Conservation (phyloP, 2,329 filamentous ascomycete species). For the Penicillium aurantiogriseum region DNA sequence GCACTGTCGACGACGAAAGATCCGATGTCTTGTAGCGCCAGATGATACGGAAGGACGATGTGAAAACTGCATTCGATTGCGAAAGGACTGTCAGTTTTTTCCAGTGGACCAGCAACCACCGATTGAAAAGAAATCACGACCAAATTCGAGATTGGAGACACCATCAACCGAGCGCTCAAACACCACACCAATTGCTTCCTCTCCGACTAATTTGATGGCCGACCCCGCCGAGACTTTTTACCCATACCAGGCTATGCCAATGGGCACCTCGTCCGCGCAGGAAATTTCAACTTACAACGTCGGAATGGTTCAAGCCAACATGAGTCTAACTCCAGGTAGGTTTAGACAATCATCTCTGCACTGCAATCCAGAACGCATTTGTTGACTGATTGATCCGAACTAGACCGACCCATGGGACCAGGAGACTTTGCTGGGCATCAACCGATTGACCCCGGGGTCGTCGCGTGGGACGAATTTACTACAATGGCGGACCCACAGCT, state of each 20-base stretch:
- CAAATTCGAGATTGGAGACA: slow-evolving; percentile 46
- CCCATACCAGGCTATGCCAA: slow-evolving; percentile 36
- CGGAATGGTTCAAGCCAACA: slow-evolving; percentile 31
- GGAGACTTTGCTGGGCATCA: slow-evolving; percentile 32
- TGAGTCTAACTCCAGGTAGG: slow-evolving; percentile 40
- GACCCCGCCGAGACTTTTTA: slow-evolving; percentile 41
- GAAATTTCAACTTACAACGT: slow-evolving; percentile 37
- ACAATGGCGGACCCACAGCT: slow-evolving; percentile 39
- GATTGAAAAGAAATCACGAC: slow-evolving; percentile 48
- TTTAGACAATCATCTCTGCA: slow-evolving; percentile 5
- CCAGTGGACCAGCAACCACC: slow-evolving; percentile 76
- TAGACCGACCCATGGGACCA: slow-evolving; percentile 32
- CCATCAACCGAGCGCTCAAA: slow-evolving; percentile 47
- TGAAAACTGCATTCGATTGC: slow-evolving; percentile 87
- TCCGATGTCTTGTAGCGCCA: slow-evolving; percentile 77
- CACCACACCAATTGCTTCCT: slow-evolving; percentile 48
- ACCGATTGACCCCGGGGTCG: slow-evolving; percentile 34
- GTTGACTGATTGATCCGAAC: slow-evolving; percentile 10
- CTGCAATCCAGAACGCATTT: neutral
- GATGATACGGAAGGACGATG: slow-evolving; percentile 75
- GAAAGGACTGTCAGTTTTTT: slow-evolving; percentile 91
- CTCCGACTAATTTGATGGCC: slow-evolving; percentile 31
- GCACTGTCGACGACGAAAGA: slow-evolving; percentile 90
- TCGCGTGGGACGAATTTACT: slow-evolving; percentile 41
- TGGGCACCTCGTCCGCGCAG: slow-evolving; percentile 30